These are phyloP conservation scores for Melastoma malabathricum DNA, from an alignment of 345 rosid genomes.

Conservation along the genomic window DNA sequence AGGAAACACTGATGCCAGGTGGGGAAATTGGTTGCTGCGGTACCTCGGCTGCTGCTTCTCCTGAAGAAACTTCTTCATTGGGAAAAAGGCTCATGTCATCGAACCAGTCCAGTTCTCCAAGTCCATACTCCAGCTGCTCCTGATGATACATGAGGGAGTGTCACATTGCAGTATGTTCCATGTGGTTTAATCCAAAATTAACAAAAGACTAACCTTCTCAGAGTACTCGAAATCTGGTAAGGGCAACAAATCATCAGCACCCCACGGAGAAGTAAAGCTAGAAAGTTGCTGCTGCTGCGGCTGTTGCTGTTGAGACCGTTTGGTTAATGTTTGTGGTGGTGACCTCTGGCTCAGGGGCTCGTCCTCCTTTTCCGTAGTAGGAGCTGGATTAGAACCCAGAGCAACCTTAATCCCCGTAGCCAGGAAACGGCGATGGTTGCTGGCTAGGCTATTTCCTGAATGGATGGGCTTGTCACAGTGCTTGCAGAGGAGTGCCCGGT, in stretches of 20 bases:
- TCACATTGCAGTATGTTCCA: not conserved
- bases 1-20: conserved; percentile 18
- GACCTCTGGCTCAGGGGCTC: conserved; percentile 59
- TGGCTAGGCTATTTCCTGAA: conserved; percentile 56
- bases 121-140: conserved; percentile 44
- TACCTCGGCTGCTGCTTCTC: conserved; percentile 79
- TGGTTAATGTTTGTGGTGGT: conserved; percentile 23
- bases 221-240: conserved; percentile 47
- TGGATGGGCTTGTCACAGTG: conserved; percentile 88
- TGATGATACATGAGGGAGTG: conserved; percentile 37
- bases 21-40: conserved; percentile 53
- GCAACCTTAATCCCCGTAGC: conserved; percentile 92
- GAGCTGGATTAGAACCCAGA: conserved; percentile 45
- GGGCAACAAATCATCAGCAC: conserved; percentile 68
- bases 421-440: conserved; percentile 76
- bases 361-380: conserved; percentile 32
- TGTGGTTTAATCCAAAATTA: too few relatives aligned
- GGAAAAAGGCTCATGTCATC: conserved; percentile 55
- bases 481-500: conserved; percentile 80
- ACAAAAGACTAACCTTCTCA: conserved; percentile 39
- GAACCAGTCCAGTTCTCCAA: conserved; percentile 76
- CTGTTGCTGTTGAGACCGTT: conserved; percentile 34
- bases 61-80: conserved; percentile 36
- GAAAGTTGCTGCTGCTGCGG: conserved; percentile 25
- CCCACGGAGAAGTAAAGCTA: conserved; percentile 46